These are phyloP conservation scores for Tetrahymena thermophila DNA, from an alignment of 73 alveolate genomes.

Conservation along the genomic window DNA sequence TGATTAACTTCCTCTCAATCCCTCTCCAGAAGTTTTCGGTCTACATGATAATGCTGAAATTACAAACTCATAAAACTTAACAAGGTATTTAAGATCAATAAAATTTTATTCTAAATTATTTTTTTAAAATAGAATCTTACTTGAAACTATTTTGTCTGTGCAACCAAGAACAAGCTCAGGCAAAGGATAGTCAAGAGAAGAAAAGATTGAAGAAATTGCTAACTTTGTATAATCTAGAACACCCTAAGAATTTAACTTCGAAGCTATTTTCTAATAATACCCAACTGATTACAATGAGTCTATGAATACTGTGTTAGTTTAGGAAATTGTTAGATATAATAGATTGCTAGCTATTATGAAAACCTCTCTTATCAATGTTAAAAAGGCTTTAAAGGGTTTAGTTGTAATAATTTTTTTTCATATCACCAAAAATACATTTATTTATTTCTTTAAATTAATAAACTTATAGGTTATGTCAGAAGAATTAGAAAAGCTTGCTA, in stretches of 20 bases:
- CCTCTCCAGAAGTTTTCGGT: constrained; percentile 96
- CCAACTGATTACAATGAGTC: constrained; percentile 98
- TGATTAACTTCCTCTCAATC: constrained; percentile 77
- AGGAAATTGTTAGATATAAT: constrained; percentile 92
- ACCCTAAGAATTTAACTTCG: constrained; percentile 94
- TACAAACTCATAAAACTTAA: constrained; percentile 89
- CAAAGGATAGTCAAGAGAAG: constrained; percentile 90
- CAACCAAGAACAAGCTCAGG: constrained; percentile 96
- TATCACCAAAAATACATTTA: background rate
- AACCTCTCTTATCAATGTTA: constrained; percentile 73
- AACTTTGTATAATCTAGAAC: constrained; percentile 69
- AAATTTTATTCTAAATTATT: background rate
- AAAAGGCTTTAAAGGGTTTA: constrained; percentile 93
- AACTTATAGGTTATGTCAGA: constrained; percentile 86
- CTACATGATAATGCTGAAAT: constrained; percentile 96
- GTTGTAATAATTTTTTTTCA: constrained; percentile 22
- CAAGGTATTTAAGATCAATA: constrained; percentile 33
- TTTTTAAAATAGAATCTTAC: constrained; percentile 43
- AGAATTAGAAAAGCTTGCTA: constrained; percentile 97
- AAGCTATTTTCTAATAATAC: constrained; percentile 82
- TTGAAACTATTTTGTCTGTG: constrained; percentile 84
- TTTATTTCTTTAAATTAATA: background rate
- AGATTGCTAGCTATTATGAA: constrained; percentile 82
- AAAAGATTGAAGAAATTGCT: constrained; percentile 84
- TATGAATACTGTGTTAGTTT: constrained; percentile 94